Evolutionary conservation across 192 early-diverging fungal genomes (phyloP), one percentile per base, ranked within the genome.

Genomic region (Linnemannia exigua): DNA sequence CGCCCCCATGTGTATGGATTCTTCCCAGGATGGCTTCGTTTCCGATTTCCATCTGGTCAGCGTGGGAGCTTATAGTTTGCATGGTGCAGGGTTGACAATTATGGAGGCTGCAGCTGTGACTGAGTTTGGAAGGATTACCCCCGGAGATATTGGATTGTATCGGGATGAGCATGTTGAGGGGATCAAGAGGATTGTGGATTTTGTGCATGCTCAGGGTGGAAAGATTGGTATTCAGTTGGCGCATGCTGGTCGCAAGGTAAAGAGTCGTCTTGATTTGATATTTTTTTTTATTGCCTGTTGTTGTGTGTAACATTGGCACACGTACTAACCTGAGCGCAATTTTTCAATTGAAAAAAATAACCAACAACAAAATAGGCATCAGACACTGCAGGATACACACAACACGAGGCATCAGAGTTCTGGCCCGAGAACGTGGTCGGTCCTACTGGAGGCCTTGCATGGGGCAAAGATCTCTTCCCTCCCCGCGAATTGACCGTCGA

Each of bases 1-100:
- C 47, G 92, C 95, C 50, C 96, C 96, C 52, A 97, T 97, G 96
- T 96, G 95, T 87, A 92, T 90, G 91, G 95, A 94, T 84, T 92
- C 92, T 19, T 79, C 89, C 2, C 68, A 91, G 12, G 92, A 95
- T 79, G 95, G 95, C 1, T 89, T 88, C 38, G 71, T 90, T 25
- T 93, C 87, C 4, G 90, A 94, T 74, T 94, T 89, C 68, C 94
- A 95, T 67, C 72, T 95, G 0, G 90, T 88, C 25, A 92, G 92
- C 82, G 77, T 81, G 36, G 92, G 95, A 50, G 88, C 94, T 69
- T 95, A 84, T 70, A 96, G 96, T n/a, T 70, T 95, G 54, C 89
- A 92, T 33, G 97, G 97, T 47, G 93, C 92, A 14, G 97, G 96
- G 5, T 82, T 97, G 36, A 88, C 95, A 50, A 90, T 98, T 41